Percentiles rank a stretch among this genome's conserved stretches.
Conservation (phyloP, 345 rosid genomes). For the Salix suchowensis region DNA sequence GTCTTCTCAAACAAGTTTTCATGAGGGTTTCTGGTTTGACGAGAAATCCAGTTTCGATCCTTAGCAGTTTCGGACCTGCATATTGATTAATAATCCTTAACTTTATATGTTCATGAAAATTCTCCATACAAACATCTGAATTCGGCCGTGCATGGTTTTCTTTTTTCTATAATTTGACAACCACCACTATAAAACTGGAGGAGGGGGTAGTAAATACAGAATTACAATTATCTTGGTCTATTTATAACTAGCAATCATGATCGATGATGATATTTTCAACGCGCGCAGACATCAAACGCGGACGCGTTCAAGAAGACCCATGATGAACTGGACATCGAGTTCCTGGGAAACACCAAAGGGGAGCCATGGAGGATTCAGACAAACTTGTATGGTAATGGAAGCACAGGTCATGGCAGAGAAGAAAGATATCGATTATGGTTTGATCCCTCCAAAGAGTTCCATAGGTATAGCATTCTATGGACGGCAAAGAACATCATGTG, state of each 20-base stretch:
- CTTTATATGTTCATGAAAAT: no score
- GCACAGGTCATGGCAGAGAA: conserved; percentile 81
- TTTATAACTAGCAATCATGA: not conserved
- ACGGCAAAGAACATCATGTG: conserved; percentile 67
- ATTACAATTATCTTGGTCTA: not conserved
- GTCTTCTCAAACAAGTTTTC: not conserved
- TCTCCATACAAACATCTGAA: not conserved
- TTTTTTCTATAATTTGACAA: not conserved
- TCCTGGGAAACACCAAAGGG: conserved; percentile 74
- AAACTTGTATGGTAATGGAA: conserved; percentile 88
- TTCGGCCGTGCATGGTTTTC: not conserved
- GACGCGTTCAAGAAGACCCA: conserved; percentile 79
- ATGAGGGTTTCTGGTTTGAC: not conserved
- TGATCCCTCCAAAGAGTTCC: conserved; percentile 80
- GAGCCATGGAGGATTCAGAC: conserved; percentile 96
- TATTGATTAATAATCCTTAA: not conserved
- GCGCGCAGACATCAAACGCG: conserved; percentile 64
- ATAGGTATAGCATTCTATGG: conserved; percentile 88
- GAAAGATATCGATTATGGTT: conserved; percentile 92
- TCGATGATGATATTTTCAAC: not conserved
- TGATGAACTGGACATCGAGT: conserved; percentile 93
- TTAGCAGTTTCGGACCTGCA: not conserved
- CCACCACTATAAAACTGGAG: no score
- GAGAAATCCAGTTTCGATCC: not conserved
- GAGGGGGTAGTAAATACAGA: not conserved